Evolutionary conservation across 805 yeast species (phyloP).

Genomic region (Sugiyamaella smithiae): DNA sequence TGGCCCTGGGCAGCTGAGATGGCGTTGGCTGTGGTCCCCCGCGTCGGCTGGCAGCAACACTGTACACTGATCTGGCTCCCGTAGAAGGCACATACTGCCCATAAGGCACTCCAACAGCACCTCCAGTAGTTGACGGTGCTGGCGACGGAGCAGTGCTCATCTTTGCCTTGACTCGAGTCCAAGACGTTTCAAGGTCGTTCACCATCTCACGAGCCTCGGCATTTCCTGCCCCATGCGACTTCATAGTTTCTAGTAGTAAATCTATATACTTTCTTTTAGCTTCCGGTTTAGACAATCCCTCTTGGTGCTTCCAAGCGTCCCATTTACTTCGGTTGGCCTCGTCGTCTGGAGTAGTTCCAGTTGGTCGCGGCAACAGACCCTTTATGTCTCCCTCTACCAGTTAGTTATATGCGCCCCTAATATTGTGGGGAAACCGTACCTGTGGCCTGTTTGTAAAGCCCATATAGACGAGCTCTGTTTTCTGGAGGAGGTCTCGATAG

Average conservation of each 20-base stretch:
- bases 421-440: constrained; percentile 26
- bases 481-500: constrained; percentile 77
- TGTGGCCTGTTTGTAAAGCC: constrained; percentile 84
- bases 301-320: constrained; percentile 79
- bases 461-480: constrained; percentile 65
- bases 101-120: constrained; percentile 1
- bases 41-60: constrained; percentile 6
- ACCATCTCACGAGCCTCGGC: constrained; percentile 63
- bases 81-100: constrained; percentile 7
- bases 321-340: constrained; percentile 70
- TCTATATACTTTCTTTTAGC: constrained; percentile 73
- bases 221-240: constrained; percentile 62
- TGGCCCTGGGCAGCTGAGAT: constrained; percentile 1
- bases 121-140: background rate
- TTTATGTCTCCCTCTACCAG: constrained; percentile 66
- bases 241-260: constrained; percentile 69
- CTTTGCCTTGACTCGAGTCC: constrained; percentile 44
- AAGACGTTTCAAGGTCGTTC: constrained; percentile 64
- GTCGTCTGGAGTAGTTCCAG: constrained; percentile 57
- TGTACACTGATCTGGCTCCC: constrained; percentile 1
- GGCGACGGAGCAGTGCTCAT: background rate
- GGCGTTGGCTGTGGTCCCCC: too few relatives aligned
- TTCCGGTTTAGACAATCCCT: constrained; percentile 63
- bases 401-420: background rate
- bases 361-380: constrained; percentile 64